Evolutionary conservation across 331 rosid genomes (phyloP).

Genomic region (Erythrophleum ivorense): DNA sequence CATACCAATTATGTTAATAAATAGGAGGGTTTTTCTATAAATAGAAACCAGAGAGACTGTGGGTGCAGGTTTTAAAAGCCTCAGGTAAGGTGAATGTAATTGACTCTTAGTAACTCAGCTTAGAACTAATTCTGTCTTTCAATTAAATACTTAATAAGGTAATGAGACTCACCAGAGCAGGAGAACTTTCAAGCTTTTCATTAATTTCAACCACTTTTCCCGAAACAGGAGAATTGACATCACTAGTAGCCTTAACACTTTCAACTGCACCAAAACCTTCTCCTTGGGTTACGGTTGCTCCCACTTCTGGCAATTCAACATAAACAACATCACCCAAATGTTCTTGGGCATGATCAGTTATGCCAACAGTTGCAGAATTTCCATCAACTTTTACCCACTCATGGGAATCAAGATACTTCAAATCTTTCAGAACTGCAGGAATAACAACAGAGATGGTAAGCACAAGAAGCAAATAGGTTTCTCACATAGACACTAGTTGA

Average conservation of each 20-base stretch:
- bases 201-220: constrained; percentile 80
- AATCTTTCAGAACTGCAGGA: constrained; percentile 73
- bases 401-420: constrained; percentile 79
- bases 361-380: constrained; percentile 78
- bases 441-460: constrained; percentile 28
- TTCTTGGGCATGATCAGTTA: constrained; percentile 96
- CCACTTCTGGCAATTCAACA: constrained; percentile 90
- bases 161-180: constrained; percentile 76
- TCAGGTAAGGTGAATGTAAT: constrained; percentile 8
- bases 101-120: neutral
- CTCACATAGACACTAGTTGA: constrained; percentile 8
- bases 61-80: neutral
- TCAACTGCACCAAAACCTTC: constrained; percentile 87
- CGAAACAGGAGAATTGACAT: constrained; percentile 82
- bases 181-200: constrained; percentile 72
- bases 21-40: neutral
- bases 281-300: constrained; percentile 67
- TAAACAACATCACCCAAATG: constrained; percentile 97
- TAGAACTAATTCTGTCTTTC: neutral
- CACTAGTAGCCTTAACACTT: constrained; percentile 98
- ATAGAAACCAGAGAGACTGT: neutral
- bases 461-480: constrained; percentile 18
- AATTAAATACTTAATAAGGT: neutral
- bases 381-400: constrained; percentile 99
- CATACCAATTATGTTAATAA: neutral